phyloP scores from a whole-genome alignment of 2,329 filamentous ascomycete species.

The Ustilaginoidea virens region DNA sequence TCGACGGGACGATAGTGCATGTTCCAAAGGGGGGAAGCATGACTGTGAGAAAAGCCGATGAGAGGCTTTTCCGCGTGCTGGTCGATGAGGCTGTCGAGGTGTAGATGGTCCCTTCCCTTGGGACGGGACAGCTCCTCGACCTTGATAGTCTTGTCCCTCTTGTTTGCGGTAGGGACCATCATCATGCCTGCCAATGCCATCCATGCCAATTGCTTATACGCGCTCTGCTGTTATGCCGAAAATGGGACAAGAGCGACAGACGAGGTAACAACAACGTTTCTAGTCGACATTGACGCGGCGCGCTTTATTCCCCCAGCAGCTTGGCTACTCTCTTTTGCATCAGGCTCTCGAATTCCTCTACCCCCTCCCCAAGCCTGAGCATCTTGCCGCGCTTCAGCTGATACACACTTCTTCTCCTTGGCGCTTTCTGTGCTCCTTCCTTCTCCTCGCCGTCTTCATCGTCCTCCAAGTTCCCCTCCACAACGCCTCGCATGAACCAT shows the following conservation, averaged over 20 bases:
- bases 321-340: constrained; percentile 43
- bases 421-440: constrained; percentile 25
- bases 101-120: not conserved
- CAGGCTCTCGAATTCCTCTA: constrained; percentile 48
- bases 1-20: constrained; percentile 80
- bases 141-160: too few species aligned
- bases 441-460: constrained; percentile 17
- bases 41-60: constrained; percentile 38
- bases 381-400: constrained; percentile 43
- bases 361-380: constrained; percentile 39
- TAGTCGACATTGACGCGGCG: too few species aligned
- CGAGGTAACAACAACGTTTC: too few species aligned
- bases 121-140: too few species aligned
- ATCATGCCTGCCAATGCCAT: too few species aligned
- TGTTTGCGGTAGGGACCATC: too few species aligned
- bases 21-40: constrained; percentile 58
- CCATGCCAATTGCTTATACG: too few species aligned
- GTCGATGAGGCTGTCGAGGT: constrained; percentile 17
- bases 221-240: too few species aligned
- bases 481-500: constrained; percentile 60
- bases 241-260: too few species aligned
- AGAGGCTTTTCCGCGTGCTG: constrained; percentile 27
- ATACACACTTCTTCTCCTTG: constrained; percentile 40
- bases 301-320: constrained; percentile 14
- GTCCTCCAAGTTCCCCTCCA: constrained; percentile 27